phyloP scores from a whole-genome alignment of 805 yeast genomes.

The Yarrowia keelungensis region DNA sequence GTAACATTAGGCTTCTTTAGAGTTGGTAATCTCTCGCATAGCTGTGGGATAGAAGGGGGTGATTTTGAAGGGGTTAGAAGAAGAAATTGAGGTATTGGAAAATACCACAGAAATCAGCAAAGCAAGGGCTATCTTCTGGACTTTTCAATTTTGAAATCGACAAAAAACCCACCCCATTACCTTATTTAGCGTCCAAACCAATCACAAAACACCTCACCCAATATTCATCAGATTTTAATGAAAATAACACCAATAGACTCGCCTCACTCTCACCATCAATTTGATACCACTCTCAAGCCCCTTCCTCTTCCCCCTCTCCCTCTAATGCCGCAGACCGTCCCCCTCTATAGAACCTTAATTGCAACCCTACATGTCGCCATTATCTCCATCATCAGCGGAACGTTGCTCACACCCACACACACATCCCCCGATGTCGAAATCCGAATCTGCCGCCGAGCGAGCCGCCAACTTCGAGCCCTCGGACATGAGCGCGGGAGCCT shows the following conservation, averaged over 20 bases:
- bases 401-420: slow-evolving; percentile 12
- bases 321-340: neutral
- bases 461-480: slow-evolving; percentile 42
- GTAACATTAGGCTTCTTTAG: slow-evolving; percentile 3
- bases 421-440: slow-evolving; percentile 3
- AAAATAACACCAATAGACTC: neutral
- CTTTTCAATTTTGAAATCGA: neutral
- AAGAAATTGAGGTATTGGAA: neutral
- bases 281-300: neutral
- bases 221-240: neutral
- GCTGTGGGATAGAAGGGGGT: neutral
- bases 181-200: neutral
- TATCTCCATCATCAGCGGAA: slow-evolving; percentile 1
- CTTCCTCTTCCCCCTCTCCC: neutral
- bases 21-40: slow-evolving; percentile 22
- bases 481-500: slow-evolving; percentile 46
- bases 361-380: slow-evolving; percentile 1
- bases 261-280: neutral
- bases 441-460: slow-evolving; percentile 15
- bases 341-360: neutral
- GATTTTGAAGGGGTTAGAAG: neutral
- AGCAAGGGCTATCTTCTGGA: too few species aligned
- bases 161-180: neutral
- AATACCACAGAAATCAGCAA: neutral
- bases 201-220: neutral